Percentiles rank a stretch among this genome's conserved stretches.
These are phyloP conservation scores for Penicillium canariense DNA, from an alignment of 495 filamentous ascomycete species.

Conservation along the genomic window DNA sequence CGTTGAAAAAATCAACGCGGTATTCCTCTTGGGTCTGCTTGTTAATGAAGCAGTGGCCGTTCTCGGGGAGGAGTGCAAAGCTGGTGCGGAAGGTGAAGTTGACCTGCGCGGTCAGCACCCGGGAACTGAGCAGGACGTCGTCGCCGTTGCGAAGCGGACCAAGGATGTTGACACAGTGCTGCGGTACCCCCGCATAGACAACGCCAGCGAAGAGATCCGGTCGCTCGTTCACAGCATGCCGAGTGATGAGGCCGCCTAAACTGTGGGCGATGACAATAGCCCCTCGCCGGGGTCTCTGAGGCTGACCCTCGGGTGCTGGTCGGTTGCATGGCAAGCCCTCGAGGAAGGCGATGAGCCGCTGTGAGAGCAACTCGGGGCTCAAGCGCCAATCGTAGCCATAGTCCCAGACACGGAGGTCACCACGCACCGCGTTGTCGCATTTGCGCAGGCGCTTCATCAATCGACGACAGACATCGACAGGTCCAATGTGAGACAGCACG, in stretches of 20 bases:
- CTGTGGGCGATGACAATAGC: conserved; percentile 85
- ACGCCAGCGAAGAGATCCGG: conserved; percentile 88
- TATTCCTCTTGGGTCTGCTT: conserved; percentile 75
- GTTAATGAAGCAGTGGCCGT: conserved; percentile 87
- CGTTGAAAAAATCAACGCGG: conserved; percentile 80
- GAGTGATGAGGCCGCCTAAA: conserved; percentile 83
- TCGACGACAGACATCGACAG: conserved; percentile 82
- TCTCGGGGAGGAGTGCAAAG: conserved; percentile 81
- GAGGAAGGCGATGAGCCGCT: conserved; percentile 66
- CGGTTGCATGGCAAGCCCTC: conserved; percentile 71
- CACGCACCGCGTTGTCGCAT: conserved; percentile 66
- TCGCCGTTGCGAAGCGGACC: conserved; percentile 89
- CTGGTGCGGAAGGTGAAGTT: conserved; percentile 90
- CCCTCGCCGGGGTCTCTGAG: conserved; percentile 44
- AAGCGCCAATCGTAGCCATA: conserved; percentile 97
- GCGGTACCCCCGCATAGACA: conserved; percentile 80
- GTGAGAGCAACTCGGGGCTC: conserved; percentile 73
- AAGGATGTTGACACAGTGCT: conserved; percentile 86
- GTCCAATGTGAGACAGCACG: conserved; percentile 86
- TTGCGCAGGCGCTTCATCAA: conserved; percentile 75
- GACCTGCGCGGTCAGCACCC: conserved; percentile 89
- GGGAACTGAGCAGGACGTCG: conserved; percentile 83
- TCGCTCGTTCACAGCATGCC: conserved; percentile 83
- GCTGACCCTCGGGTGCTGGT: not conserved
- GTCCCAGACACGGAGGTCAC: conserved; percentile 75